Conservation (phyloP, 495 filamentous ascomycete genomes). For the Cudoniella acicularis region DNA sequence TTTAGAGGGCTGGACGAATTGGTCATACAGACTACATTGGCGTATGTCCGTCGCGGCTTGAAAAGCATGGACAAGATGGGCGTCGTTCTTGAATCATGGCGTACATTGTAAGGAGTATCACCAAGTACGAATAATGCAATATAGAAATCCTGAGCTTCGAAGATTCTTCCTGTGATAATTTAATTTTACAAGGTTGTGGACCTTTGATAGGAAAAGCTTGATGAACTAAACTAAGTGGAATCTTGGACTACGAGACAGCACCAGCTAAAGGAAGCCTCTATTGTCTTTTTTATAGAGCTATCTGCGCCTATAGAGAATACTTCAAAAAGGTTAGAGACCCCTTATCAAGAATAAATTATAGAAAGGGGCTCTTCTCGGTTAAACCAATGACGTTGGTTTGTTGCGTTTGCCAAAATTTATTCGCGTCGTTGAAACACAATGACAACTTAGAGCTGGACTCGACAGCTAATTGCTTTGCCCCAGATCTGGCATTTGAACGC, state of each 20-base stretch:
- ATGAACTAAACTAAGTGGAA: no score
- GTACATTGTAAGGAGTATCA: constrained; percentile 18
- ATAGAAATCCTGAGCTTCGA: no score
- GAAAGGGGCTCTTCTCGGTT: no score
- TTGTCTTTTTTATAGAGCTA: no score
- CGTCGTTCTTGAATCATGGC: constrained; percentile 1
- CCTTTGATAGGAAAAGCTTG: no score
- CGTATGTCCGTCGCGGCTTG: constrained; percentile 4
- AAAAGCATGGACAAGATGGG: constrained; percentile 4
- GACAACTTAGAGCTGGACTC: background rate
- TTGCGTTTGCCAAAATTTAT: constrained; percentile 1
- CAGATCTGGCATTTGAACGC: background rate
- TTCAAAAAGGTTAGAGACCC: no score
- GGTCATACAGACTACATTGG: constrained; percentile 5
- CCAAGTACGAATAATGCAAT: constrained; percentile 27
- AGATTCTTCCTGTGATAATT: no score
- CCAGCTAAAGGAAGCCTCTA: no score
- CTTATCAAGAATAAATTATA: no score
- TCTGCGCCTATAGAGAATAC: no score
- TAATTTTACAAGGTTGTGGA: no score
- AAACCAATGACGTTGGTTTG: constrained; percentile 11
- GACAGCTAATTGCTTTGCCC: background rate
- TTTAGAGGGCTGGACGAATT: constrained; percentile 15
- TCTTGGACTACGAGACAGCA: no score
- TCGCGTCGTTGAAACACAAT: constrained; percentile 1